Evolutionary conservation across 2,329 filamentous ascomycete species (phyloP), one percentile per base, ranked within the genome.

Genomic region (Fusarium acutatum): DNA sequence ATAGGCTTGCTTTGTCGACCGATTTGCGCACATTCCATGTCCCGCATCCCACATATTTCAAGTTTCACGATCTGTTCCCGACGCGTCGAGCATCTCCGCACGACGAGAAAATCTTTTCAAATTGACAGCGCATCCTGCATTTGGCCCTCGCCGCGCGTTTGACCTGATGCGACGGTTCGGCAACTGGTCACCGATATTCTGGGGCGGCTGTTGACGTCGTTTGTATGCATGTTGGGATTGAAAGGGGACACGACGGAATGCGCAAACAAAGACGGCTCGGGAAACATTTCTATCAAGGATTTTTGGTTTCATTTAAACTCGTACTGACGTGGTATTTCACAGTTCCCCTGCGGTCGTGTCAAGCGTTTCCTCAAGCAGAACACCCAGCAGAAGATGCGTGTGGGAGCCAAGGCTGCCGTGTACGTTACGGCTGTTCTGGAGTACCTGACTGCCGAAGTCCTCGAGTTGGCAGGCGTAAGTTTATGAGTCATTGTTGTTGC

Each of bases 311-410:
- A 35, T 53, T 35, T 14, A n/a, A 32, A 35, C 40, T 41, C 14
- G 59, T 58, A 68, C 80, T 81, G 61, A 82, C 68, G 35, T 49
- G 49, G 40, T 22, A 52, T 62, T 62, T 68, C 75, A 67, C 82
- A 99, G 96, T 99, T 99, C 84, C 96, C 96, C 71, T 99, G 96
- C 84, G 96, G 96, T 86, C 96, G 96, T 92, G 96, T 99, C 86
- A 99, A 99, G 93, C 95, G 96, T 87, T 98, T 98, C 88, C 89
- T 99, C 83, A 98, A 98, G 91, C 95, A 94, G 85, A 98, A 98
- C 87, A 98, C 96, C 56, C 96, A 98, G 83, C 97, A 98, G 87
- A 98, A 98, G 89, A 98, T 98, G 94, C 96, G 96, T 85, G 97
- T 99, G 77, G 96, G 96, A 80, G 96, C 96, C 81, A 98, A 98